Percentiles rank a stretch among this genome's conserved stretches.
phyloP scores from a whole-genome alignment of 1,139 yeast genomes.

The Pichia sp. region DNA sequence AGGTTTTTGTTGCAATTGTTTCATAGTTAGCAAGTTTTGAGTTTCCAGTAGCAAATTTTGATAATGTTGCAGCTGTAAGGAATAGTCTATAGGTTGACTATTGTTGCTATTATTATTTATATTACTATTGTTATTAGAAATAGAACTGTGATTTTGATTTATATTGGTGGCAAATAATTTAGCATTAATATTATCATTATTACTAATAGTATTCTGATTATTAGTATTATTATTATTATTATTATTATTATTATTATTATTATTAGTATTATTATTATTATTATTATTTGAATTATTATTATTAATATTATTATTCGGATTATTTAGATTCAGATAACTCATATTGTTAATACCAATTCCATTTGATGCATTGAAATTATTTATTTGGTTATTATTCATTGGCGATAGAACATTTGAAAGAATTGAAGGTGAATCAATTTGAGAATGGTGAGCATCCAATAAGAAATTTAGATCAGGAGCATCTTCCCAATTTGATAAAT shows the following conservation, averaged over 20 bases:
- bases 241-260: neutral
- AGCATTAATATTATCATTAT: too few relatives aligned
- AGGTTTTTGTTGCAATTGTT: slow-evolving; percentile 13
- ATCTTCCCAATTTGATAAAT: slow-evolving; percentile 25
- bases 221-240: too few relatives aligned
- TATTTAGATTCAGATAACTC: neutral
- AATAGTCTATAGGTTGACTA: slow-evolving; percentile 24
- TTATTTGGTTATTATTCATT: slow-evolving; percentile 9
- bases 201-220: neutral
- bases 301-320: neutral
- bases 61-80: slow-evolving; percentile 28
- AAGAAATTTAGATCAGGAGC: slow-evolving; percentile 24
- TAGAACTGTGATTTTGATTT: neutral
- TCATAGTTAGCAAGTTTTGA: slow-evolving; percentile 18
- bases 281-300: too few relatives aligned
- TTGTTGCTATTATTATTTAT: slow-evolving; percentile 5
- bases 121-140: neutral
- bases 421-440: slow-evolving; percentile 16
- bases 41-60: slow-evolving; percentile 27
- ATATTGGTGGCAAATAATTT: neutral
- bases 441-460: slow-evolving; percentile 16
- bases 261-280: too few relatives aligned
- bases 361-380: neutral
- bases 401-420: slow-evolving; percentile 21
- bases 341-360: neutral